These are phyloP conservation scores for Chrysopogon serrulatus DNA, from an alignment of 176 grass and related monocot species.

Conservation along the genomic window DNA sequence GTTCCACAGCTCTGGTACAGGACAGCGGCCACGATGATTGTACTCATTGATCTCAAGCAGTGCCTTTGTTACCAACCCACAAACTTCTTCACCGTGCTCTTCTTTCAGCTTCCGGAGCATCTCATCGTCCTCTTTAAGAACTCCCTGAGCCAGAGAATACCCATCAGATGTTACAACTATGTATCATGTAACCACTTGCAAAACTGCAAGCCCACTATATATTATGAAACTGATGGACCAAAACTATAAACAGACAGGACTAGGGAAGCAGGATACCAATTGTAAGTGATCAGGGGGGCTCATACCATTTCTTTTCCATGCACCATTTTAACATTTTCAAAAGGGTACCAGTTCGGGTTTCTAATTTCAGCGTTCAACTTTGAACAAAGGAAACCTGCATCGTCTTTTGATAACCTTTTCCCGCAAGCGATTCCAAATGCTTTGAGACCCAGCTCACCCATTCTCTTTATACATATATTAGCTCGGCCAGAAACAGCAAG, in stretches of 20 bases:
- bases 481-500: not conserved
- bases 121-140: too few relatives aligned
- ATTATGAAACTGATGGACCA: too few relatives aligned
- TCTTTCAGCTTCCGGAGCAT: too few relatives aligned
- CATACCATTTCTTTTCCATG: conserved; percentile 39
- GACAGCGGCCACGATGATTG: too few relatives aligned
- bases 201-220: not conserved
- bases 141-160: too few relatives aligned
- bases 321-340: conserved; percentile 25
- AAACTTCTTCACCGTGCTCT: too few relatives aligned
- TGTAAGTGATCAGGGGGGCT: not conserved
- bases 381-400: conserved; percentile 22
- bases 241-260: not conserved
- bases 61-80: too few relatives aligned
- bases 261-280: not conserved
- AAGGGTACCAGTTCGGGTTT: conserved; percentile 59
- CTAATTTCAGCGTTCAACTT: conserved; percentile 53
- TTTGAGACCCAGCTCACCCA: conserved; percentile 59
- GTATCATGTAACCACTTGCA: not conserved
- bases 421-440: conserved; percentile 36
- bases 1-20: too few relatives aligned
- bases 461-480: conserved; percentile 43
- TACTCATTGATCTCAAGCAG: too few relatives aligned
- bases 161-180: not conserved
- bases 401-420: conserved; percentile 16